Evolutionary conservation across 352 stramenopile genomes (phyloP).

Genomic region (Achlya hypogyna): DNA sequence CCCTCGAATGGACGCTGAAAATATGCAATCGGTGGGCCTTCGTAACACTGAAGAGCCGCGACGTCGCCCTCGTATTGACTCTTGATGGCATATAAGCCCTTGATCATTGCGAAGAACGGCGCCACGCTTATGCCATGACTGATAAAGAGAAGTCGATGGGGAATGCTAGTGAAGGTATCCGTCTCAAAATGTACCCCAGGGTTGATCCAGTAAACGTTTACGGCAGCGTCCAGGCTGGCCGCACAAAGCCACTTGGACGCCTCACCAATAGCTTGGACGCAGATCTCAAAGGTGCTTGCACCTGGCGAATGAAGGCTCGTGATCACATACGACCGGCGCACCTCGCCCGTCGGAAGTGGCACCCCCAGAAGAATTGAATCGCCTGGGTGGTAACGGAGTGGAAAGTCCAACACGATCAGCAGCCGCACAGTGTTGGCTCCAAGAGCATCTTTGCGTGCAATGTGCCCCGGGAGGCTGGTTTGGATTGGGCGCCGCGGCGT

Average conservation of each 20-base stretch:
- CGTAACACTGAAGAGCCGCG: not conserved
- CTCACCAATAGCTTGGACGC: not conserved
- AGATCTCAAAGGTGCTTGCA: conserved; percentile 6
- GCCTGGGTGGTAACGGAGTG: conserved; percentile 4
- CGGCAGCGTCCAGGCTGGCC: not conserved
- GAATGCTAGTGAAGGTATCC: conserved; percentile 1
- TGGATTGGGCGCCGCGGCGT: not conserved
- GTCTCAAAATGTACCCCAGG: conserved; percentile 8
- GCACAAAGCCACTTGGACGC: conserved; percentile 4
- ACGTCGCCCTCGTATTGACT: conserved; percentile 6
- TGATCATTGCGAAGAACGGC: conserved; percentile 11
- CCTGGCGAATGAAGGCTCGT: not conserved
- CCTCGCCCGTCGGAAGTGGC: not conserved
- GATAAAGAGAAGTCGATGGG: not conserved
- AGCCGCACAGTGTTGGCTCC: not conserved
- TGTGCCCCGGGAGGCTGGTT: not conserved
- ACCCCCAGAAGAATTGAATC: conserved; percentile 6
- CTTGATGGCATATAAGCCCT: not conserved
- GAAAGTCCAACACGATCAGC: conserved; percentile 1
- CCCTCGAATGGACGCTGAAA: not conserved
- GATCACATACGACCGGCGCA: not conserved
- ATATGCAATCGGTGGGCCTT: not conserved
- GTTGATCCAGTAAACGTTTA: conserved; percentile 13
- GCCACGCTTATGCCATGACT: conserved; percentile 2
- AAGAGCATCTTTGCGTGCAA: not conserved